Percentiles rank a stretch among this genome's conserved stretches.
Evolutionary conservation across 179 eudicot genomes (phyloP).

Genomic region (Dionaea muscipula): DNA sequence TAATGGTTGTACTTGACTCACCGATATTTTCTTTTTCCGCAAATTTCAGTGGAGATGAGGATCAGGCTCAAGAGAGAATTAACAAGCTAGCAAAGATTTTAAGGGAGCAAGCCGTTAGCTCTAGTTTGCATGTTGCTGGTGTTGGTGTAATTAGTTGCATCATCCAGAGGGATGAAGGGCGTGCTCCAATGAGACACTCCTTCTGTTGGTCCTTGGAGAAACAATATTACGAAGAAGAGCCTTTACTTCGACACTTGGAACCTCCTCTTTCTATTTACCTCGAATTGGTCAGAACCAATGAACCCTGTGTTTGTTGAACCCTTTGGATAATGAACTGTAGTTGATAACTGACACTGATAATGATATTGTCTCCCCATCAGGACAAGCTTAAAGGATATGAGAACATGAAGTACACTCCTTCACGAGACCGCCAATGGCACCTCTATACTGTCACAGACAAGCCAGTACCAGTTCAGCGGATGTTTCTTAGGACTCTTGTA

Average conservation of each 20-base stretch:
- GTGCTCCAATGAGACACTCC: slow-evolving; percentile 97
- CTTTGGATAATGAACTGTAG: not conserved
- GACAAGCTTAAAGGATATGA: slow-evolving; percentile 86
- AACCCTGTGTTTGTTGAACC: not conserved
- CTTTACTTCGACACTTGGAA: slow-evolving; percentile 86
- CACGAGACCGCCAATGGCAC: slow-evolving; percentile 99
- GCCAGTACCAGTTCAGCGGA: slow-evolving; percentile 60
- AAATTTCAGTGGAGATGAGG: slow-evolving; percentile 89
- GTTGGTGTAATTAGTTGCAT: slow-evolving; percentile 90
- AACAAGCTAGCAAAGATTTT: slow-evolving; percentile 82
- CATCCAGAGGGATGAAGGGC: slow-evolving; percentile 97
- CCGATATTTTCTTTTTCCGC: slow-evolving; percentile 1
- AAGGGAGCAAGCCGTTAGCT: slow-evolving; percentile 75
- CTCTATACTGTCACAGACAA: slow-evolving; percentile 79
- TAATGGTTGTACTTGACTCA: not conserved
- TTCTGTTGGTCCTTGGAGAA: slow-evolving; percentile 88
- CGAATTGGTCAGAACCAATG: slow-evolving; percentile 52
- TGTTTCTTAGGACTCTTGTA: slow-evolving; percentile 87
- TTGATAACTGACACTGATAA: slow-evolving; percentile 9
- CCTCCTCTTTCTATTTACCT: slow-evolving; percentile 97
- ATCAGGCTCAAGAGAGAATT: slow-evolving; percentile 98
- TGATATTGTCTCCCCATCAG: slow-evolving; percentile 26
- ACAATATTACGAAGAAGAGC: slow-evolving; percentile 68
- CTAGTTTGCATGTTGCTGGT: slow-evolving; percentile 67
- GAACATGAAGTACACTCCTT: slow-evolving; percentile 72